These are phyloP conservation scores for Fusarium lateritium DNA, from an alignment of 2,329 filamentous ascomycete species.

Conservation along the genomic window DNA sequence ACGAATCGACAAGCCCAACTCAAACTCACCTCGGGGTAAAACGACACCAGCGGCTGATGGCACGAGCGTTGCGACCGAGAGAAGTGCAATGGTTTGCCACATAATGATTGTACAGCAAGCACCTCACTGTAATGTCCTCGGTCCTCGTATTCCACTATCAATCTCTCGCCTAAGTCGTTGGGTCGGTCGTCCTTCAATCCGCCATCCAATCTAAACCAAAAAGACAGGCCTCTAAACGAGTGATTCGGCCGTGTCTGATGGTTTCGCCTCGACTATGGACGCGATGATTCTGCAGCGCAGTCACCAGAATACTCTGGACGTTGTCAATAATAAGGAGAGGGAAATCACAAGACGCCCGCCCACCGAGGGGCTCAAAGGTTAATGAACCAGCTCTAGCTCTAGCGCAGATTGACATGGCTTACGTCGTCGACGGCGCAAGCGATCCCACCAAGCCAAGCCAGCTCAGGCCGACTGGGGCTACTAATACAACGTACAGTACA, in stretches of 20 bases:
- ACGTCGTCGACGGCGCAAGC: conserved; percentile 17
- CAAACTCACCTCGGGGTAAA: conserved; percentile 39
- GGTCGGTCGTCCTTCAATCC: conserved; percentile 1
- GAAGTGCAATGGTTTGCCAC: conserved; percentile 38
- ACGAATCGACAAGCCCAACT: not conserved
- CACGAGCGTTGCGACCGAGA: conserved; percentile 37
- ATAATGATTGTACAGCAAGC: conserved; percentile 32
- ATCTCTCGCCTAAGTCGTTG: conserved; percentile 14
- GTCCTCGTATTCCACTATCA: not conserved
- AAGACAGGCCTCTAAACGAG: conserved; percentile 35
- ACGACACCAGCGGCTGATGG: conserved; percentile 31
- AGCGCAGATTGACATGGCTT: conserved; percentile 33
- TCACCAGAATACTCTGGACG: conserved; percentile 15
- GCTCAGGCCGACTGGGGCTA: conserved; percentile 22
- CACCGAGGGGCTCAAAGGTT: conserved; percentile 29
- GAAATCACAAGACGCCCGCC: conserved; percentile 14
- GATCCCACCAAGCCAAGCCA: conserved; percentile 16
- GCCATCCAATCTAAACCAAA: conserved; percentile 26
- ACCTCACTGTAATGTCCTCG: conserved; percentile 1
- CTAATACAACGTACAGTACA: not conserved
- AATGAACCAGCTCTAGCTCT: conserved; percentile 33
- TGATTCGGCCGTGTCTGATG: conserved; percentile 30
- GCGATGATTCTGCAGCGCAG: not conserved
- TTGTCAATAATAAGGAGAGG: conserved; percentile 7
- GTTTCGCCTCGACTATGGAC: conserved; percentile 18